Percentiles rank a stretch among this genome's conserved stretches.
Evolutionary conservation across 1,284 basidiomycete species (phyloP).

Genomic region (Erythrobasidium hasegawianum): DNA sequence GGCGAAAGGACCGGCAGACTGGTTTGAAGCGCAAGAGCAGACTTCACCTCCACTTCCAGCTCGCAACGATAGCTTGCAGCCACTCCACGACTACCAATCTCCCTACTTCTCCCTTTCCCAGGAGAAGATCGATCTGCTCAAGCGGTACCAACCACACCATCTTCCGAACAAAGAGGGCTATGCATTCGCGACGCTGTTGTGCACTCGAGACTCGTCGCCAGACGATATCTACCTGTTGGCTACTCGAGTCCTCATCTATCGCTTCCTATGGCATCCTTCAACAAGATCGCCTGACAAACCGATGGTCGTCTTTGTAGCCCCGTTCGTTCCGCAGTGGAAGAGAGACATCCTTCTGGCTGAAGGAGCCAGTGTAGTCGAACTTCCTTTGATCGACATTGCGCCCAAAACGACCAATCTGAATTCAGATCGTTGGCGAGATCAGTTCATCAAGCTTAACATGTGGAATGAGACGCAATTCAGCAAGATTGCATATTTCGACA

Average conservation of each 20-base stretch:
- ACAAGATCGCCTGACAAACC: constrained; percentile 4
- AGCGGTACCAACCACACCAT: background rate
- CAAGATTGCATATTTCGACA: constrained; percentile 11
- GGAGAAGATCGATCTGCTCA: background rate
- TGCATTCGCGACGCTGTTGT: constrained; percentile 10
- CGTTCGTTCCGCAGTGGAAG: constrained; percentile 16
- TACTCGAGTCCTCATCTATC: constrained; percentile 12
- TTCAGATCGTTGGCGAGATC: constrained; percentile 8
- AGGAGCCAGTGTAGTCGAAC: constrained; percentile 5
- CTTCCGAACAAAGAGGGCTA: background rate
- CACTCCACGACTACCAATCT: background rate
- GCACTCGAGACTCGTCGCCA: constrained; percentile 2
- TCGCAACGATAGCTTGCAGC: background rate
- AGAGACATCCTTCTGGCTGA: constrained; percentile 6
- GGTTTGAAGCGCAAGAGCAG: too few species aligned
- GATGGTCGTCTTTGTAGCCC: constrained; percentile 5
- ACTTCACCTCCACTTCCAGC: too few species aligned
- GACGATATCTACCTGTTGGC: constrained; percentile 12
- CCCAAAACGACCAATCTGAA: background rate
- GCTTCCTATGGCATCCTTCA: constrained; percentile 1
- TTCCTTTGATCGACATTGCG: constrained; percentile 8
- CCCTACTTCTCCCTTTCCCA: background rate
- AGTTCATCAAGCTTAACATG: constrained; percentile 19
- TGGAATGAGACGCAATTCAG: constrained; percentile 12
- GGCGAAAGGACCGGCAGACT: too few species aligned